Evolutionary conservation across 2,329 filamentous ascomycete genomes (phyloP), one percentile per base, ranked within the genome.

Genomic region (Talaromyces islandicus): DNA sequence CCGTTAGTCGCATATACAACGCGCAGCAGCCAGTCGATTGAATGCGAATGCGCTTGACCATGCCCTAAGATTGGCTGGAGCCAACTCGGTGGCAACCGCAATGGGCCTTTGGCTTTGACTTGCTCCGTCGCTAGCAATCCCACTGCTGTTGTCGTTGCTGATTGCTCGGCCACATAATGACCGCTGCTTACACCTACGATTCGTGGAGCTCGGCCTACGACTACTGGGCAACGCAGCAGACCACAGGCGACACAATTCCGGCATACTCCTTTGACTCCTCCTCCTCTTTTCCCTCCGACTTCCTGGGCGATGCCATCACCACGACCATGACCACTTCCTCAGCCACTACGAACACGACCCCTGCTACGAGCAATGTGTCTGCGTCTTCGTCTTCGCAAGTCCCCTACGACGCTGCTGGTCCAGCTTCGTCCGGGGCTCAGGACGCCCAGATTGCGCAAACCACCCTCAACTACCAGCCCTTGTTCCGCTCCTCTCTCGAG

Each of bases 401-500:
- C 58, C 52, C 57, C 35, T 38, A 54, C 27, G 25, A 59, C 48
- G 21, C 21, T 54, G 55, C 61, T 58, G 60, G 56, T 25, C 12
- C 48, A 52, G 48, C 12, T 7, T 52, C 48, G 48, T 29, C 48
- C 3, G 19, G 30, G 46, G 48, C 48, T 41, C 46, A 57, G 38
- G 46, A 50, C 38, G 29, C 25, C 35, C 56, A 56, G 27, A 63
- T 62, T n/a, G 57, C 63, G 43, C 57, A 65, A 35, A 63, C 61
- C 10, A 64, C 65, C 43, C 65, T 67, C 3, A 60, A 53, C 32
- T 72, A 72, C 59, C 68, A 65, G 52, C 67, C 68, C 29, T 57
- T 74, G 10, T 75, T 75, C 64, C 68, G 65, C 41, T 48, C 67
- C 12, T 59, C 62, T 32, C 54, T 65, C 2, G 73, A 75, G 60